Evolutionary conservation across 1,284 basidiomycete genomes (phyloP), one percentile per base, ranked within the genome.

Genomic region (Marasmius fiardii): DNA sequence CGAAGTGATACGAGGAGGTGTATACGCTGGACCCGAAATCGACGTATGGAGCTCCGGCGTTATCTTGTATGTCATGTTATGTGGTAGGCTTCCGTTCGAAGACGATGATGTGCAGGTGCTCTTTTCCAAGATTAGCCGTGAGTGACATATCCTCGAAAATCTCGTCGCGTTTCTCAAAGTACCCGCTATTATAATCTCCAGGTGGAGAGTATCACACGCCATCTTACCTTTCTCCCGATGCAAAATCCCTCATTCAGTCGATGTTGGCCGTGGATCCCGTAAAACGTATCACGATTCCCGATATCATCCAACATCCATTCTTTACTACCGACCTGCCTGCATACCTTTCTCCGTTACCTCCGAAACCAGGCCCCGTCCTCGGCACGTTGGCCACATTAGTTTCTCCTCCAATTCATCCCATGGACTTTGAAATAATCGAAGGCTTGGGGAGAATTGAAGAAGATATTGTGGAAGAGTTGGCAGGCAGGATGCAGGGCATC

Each of bases 1-100:
- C 1, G 95, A 98, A 67, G 95, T 98, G 64, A 96, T 98, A 64
- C 83, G 88, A 21, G 94, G 94, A 14, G 92, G 92, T 57, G 79
- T 95, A 7, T 98, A 98, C 68, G 93, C 93, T 1, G 95, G 95
- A 0, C 94, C 95, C 0, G 95, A 96, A 71, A 95, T 97, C 64
- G 95, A 98, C 65, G 93, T 97, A n/a, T 98, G 95, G 95, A 93
- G 90, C 64, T 92, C 92, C 56, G 95, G 95, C 0, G 94, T 97
- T 33, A 97, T 98, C 64, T 81, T 98, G 55, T 97, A 94, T 73
- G 95, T 97, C 51, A 93, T 98, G 86, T 80, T 98, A 5, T 95
- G 91, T 66, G 95, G 95, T 11, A 79, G 90, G 51, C 78, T 97
- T 41, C 95, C 95, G 0, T 97, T 98, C 68, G 95, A 97, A 74